Evolutionary conservation across 139 green algal genomes (phyloP).

Genomic region (Coelastrella sp.): DNA sequence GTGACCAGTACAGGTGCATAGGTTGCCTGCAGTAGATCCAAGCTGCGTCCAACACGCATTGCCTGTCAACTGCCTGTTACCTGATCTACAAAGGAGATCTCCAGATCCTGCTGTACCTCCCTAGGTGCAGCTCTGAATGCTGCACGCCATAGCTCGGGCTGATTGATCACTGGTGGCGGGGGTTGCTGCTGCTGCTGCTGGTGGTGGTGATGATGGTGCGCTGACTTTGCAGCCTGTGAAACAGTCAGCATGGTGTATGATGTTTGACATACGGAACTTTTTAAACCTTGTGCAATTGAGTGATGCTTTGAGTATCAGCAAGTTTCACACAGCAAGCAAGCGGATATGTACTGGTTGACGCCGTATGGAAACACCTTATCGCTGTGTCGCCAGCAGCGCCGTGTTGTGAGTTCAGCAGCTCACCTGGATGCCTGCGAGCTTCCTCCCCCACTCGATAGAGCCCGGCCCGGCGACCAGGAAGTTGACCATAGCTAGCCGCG

Average conservation of each 20-base stretch:
- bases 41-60: slow-evolving; percentile 50
- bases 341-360: too few relatives aligned
- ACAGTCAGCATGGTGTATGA: too few relatives aligned
- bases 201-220: slow-evolving; percentile 21
- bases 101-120: slow-evolving; percentile 53
- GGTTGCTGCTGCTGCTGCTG: background rate
- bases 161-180: background rate
- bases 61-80: slow-evolving; percentile 53
- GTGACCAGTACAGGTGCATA: too few relatives aligned
- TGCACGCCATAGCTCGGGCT: slow-evolving; percentile 8
- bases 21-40: too few relatives aligned
- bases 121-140: slow-evolving; percentile 32
- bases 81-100: slow-evolving; percentile 58
- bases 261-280: too few relatives aligned
- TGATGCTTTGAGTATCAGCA: too few relatives aligned
- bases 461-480: background rate
- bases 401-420: background rate
- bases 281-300: too few relatives aligned
- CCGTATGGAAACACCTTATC: too few relatives aligned
- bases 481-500: slow-evolving; percentile 26
- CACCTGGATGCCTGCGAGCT: background rate
- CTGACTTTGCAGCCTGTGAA: background rate
- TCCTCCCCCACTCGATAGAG: background rate
- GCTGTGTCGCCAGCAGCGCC: too few relatives aligned
- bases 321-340: too few relatives aligned